A percentile compares a stretch with the other conserved stretches of the same genome.
phyloP scores from a whole-genome alignment of 2,329 filamentous ascomycete genomes.

The Aspergillus pseudotamarii region DNA sequence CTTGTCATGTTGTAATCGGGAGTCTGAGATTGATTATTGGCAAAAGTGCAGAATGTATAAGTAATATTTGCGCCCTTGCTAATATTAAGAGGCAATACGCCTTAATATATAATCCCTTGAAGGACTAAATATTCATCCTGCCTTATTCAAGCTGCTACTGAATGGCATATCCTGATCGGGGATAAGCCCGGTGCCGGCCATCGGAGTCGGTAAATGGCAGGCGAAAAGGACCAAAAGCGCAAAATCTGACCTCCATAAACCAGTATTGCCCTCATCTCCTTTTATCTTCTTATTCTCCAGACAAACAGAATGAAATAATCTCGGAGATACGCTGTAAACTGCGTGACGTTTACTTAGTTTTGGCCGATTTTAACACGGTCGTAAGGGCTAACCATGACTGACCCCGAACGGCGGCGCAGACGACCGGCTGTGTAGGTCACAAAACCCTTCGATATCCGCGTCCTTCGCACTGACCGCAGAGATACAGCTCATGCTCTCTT shows the following conservation, averaged over 20 bases:
- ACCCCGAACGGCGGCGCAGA: constrained; percentile 41
- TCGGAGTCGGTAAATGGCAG: constrained; percentile 29
- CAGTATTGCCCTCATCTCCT: not conserved
- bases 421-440: constrained; percentile 48
- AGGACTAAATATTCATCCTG: too few relatives aligned
- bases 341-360: not conserved
- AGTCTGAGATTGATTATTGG: not conserved
- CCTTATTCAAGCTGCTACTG: not conserved
- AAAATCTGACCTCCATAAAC: constrained; percentile 16
- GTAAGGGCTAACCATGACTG: constrained; percentile 22
- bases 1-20: not conserved
- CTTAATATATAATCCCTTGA: not conserved
- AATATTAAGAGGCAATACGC: not conserved
- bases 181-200: constrained; percentile 4
- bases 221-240: constrained; percentile 26
- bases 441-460: not conserved
- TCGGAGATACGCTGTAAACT: not conserved
- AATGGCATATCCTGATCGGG: not conserved
- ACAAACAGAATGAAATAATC: not conserved
- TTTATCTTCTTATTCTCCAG: not conserved
- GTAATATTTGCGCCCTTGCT: not conserved
- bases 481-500: constrained; percentile 55
- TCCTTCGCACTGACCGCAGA: constrained; percentile 12
- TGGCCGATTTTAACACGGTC: not conserved
- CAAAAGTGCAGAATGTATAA: not conserved